Conservation (phyloP, 768 basidiomycete genomes). For the Termitomyces sp. region DNA sequence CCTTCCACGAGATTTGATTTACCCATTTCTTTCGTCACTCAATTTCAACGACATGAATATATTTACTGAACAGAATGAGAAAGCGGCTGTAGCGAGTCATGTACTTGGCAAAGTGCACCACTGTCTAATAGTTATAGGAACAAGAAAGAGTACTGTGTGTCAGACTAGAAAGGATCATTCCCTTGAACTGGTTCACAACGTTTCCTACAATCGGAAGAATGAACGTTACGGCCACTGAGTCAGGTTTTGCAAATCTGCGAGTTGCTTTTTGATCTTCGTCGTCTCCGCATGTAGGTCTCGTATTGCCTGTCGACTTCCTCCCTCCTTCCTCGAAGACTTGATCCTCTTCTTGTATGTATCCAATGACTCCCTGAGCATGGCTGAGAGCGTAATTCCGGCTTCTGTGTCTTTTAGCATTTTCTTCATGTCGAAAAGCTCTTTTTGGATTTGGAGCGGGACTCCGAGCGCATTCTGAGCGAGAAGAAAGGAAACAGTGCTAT, state of each 20-base stretch:
- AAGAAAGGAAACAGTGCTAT: not conserved
- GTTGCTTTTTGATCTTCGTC: not conserved
- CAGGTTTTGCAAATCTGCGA: not conserved
- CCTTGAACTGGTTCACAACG: no score
- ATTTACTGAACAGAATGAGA: no score
- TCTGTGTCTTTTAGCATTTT: conserved; percentile 4
- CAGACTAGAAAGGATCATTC: no score
- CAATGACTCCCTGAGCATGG: conserved; percentile 11
- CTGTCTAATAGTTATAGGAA: no score
- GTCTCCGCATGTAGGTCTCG: not conserved
- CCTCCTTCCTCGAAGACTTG: not conserved
- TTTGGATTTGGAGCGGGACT: not conserved
- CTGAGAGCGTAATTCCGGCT: conserved; percentile 10
- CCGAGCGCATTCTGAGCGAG: not conserved
- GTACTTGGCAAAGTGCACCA: no score
- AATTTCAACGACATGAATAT: no score
- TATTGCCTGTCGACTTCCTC: not conserved
- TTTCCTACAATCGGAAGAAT: no score
- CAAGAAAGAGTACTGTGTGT: no score
- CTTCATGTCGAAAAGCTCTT: conserved; percentile 6
- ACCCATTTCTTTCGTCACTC: no score
- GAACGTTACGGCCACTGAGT: no score
- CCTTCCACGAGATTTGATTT: no score
- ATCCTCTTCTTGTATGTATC: not conserved
- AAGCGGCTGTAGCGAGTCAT: no score